Percentiles rank a stretch among this genome's conserved stretches.
Evolutionary conservation across 2,329 filamentous ascomycete species (phyloP).

Genomic region (Exophiala oligosperma): DNA sequence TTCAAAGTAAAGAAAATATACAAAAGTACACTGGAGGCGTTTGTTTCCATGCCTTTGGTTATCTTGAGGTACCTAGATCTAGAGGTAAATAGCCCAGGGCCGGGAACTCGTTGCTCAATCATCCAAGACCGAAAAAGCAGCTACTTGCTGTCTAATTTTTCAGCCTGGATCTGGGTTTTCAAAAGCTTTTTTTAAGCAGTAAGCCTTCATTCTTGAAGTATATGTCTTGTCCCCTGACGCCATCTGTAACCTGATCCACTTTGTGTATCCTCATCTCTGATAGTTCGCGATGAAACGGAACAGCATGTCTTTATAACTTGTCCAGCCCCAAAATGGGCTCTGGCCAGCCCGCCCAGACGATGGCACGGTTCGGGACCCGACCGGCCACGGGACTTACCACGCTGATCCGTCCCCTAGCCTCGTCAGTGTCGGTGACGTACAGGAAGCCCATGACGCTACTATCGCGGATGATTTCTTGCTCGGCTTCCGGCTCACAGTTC

Average conservation of each 20-base stretch:
- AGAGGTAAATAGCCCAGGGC: no score
- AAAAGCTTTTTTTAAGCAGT: no score
- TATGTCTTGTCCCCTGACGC: no score
- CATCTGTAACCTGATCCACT: no score
- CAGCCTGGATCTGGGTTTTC: no score
- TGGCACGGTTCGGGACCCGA: constrained; percentile 72
- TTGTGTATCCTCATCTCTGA: background rate
- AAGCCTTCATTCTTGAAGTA: no score
- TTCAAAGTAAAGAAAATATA: background rate
- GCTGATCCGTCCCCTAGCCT: constrained; percentile 75
- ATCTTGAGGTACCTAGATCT: no score
- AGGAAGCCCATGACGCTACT: constrained; percentile 88
- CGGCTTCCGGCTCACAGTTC: constrained; percentile 69
- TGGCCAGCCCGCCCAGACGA: constrained; percentile 85
- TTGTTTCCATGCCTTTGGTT: no score
- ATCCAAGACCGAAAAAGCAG: no score
- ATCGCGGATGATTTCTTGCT: constrained; percentile 67
- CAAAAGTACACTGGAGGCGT: no score
- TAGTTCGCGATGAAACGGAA: background rate
- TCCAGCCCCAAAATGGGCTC: constrained; percentile 79
- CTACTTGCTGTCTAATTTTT: no score
- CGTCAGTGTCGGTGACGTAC: constrained; percentile 89
- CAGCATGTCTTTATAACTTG: constrained; percentile 41
- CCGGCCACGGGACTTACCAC: constrained; percentile 83
- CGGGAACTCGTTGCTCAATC: no score